A percentile compares a stretch with the other conserved stretches of the same genome.
Conservation (phyloP, 805 yeast species). For the Candida rishiriensis region DNA sequence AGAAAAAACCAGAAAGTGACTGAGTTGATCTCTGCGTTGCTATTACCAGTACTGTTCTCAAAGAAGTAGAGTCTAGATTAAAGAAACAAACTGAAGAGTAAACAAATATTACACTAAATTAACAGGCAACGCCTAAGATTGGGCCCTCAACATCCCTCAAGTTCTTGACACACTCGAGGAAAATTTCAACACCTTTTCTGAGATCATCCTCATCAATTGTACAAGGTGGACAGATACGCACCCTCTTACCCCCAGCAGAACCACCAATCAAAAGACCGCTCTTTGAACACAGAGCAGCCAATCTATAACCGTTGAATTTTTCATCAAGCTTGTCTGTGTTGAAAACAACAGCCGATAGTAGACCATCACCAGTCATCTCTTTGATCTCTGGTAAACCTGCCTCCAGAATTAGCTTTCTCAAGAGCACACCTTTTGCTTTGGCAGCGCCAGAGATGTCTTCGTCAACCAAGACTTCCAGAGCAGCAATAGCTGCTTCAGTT, state of each 20-base stretch:
- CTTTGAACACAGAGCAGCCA: slow-evolving; percentile 20
- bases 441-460: slow-evolving; percentile 19
- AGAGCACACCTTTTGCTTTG: slow-evolving; percentile 13
- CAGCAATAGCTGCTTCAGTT: slow-evolving; percentile 26
- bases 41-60: not conserved
- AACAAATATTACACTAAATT: too few relatives aligned
- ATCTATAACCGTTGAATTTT: slow-evolving; percentile 14
- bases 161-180: slow-evolving; percentile 16
- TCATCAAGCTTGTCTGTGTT: slow-evolving; percentile 9
- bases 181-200: slow-evolving; percentile 19
- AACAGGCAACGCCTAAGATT: slow-evolving; percentile 4
- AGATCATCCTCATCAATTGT: slow-evolving; percentile 19
- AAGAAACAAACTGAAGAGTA: too few relatives aligned
- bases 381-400: slow-evolving; percentile 13
- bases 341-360: slow-evolving; percentile 20
- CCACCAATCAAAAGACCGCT: slow-evolving; percentile 21
- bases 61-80: not conserved
- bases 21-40: not conserved
- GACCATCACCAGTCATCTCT: slow-evolving; percentile 21
- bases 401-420: slow-evolving; percentile 13
- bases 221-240: slow-evolving; percentile 26
- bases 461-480: slow-evolving; percentile 25
- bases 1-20: too few relatives aligned
- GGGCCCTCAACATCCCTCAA: slow-evolving; percentile 9
- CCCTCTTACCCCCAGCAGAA: slow-evolving; percentile 20